These are phyloP conservation scores for Fraxinus americana DNA, from an alignment of 257 asterid genomes.

Conservation along the genomic window DNA sequence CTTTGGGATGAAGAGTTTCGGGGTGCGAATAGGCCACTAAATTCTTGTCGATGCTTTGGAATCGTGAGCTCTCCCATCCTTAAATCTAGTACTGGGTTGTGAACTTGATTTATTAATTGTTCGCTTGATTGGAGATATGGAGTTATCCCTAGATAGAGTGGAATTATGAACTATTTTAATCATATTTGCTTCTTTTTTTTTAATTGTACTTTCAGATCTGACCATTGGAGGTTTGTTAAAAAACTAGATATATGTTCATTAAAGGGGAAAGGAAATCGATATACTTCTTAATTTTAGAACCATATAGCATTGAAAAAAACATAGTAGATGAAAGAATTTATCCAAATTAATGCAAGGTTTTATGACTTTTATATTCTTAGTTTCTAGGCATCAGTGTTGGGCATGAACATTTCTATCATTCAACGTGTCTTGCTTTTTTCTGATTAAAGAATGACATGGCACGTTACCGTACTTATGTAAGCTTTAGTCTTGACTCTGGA, in stretches of 20 bases:
- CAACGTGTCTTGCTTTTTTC: neutral
- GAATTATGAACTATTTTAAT: neutral
- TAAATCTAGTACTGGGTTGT: neutral
- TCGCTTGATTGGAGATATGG: too few species aligned
- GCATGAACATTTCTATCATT: neutral
- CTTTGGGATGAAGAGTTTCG: slow-evolving; percentile 55
- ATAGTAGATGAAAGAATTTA: too few species aligned
- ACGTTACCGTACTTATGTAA: too few species aligned
- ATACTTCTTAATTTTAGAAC: neutral
- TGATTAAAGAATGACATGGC: neutral
- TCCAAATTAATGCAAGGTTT: neutral
- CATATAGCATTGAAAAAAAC: neutral
- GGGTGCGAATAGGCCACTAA: slow-evolving; percentile 42
- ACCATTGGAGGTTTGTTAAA: too few species aligned
- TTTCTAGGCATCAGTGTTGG: neutral
- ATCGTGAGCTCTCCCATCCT: slow-evolving; percentile 42
- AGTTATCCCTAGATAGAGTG: neutral
- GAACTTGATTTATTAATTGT: neutral
- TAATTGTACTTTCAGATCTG: neutral
- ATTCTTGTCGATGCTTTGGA: slow-evolving; percentile 45
- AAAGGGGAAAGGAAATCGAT: neutral
- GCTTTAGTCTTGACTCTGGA: neutral
- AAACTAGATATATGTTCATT: too few species aligned
- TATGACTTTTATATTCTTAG: neutral
- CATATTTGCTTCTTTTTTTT: too few species aligned